phyloP scores from a whole-genome alignment of 2,329 filamentous ascomycete genomes.

The Arthrobotrys sphaeroides region DNA sequence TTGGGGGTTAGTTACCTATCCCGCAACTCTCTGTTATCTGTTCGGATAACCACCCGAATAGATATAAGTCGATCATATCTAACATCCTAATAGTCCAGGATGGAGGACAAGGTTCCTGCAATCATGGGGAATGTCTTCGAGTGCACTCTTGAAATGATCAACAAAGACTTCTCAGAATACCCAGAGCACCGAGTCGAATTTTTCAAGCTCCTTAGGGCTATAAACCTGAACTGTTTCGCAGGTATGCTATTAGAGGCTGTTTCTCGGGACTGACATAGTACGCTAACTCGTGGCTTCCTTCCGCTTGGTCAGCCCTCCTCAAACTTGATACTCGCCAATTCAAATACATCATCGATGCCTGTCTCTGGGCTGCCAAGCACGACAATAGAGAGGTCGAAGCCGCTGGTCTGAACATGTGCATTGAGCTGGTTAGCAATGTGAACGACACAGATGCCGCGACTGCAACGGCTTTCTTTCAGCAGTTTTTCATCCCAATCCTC shows the following conservation, averaged over 20 bases:
- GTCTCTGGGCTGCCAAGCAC: conserved; percentile 99
- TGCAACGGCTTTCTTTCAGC: conserved; percentile 95
- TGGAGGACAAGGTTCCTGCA: conserved; percentile 96
- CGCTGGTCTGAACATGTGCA: conserved; percentile 96
- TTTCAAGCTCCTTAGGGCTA: conserved; percentile 94
- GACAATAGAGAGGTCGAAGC: conserved; percentile 98
- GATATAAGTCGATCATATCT: neutral
- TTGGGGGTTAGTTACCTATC: conserved; percentile 81
- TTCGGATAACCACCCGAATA: too few species aligned
- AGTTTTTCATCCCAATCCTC: conserved; percentile 93
- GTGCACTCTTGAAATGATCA: conserved; percentile 99
- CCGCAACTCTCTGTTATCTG: neutral
- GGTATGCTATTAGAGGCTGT: conserved; percentile 62
- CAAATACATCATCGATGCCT: conserved; percentile 99
- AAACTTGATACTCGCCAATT: conserved; percentile 96
- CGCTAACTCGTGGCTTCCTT: neutral
- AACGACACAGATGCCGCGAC: conserved; percentile 87
- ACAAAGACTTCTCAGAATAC: conserved; percentile 99
- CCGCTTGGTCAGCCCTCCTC: conserved; percentile 71
- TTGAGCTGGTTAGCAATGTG: conserved; percentile 97
- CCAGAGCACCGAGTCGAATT: conserved; percentile 99
- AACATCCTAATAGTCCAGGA: conserved; percentile 65
- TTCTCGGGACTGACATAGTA: neutral
- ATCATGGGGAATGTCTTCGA: conserved; percentile 99
- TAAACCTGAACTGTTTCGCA: conserved; percentile 97